Percentiles rank a stretch among this genome's conserved stretches.
Evolutionary conservation across 352 stramenopile species (phyloP).

Genomic region (Phytophthora pistaciae): DNA sequence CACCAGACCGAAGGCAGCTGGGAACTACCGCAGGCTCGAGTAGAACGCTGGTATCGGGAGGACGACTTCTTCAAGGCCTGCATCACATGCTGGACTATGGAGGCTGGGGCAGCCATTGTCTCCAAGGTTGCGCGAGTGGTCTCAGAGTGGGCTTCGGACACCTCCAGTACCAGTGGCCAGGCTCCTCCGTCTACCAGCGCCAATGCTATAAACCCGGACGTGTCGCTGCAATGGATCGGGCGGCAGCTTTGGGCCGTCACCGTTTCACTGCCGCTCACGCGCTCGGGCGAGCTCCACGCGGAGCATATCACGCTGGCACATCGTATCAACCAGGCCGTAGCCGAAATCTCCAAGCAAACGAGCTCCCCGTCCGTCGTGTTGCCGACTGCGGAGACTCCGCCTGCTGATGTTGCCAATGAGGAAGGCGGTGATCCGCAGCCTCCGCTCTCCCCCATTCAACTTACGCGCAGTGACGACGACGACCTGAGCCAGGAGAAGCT

Average conservation of each 20-base stretch:
- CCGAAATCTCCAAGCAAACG: conserved; percentile 39
- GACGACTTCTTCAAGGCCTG: conserved; percentile 76
- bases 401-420: background rate
- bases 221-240: conserved; percentile 84
- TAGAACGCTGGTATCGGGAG: conserved; percentile 81
- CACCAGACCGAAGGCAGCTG: conserved; percentile 19
- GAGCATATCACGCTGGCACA: conserved; percentile 73
- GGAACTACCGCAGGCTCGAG: conserved; percentile 52
- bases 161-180: background rate
- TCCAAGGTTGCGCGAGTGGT: conserved; percentile 64
- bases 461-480: conserved; percentile 14
- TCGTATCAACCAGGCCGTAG: conserved; percentile 72
- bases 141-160: conserved; percentile 35
- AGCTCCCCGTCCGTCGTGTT: background rate
- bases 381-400: background rate
- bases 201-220: conserved; percentile 65
- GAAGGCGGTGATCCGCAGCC: conserved; percentile 8
- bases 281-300: conserved; percentile 63
- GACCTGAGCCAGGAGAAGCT: conserved; percentile 7
- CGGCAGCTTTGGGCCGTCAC: conserved; percentile 77
- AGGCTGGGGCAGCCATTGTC: conserved; percentile 69
- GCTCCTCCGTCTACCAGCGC: background rate
- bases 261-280: conserved; percentile 66
- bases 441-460: conserved; percentile 13
- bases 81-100: conserved; percentile 84